Conservation (phyloP, 2,329 filamentous ascomycete genomes). For the Rhynchosporium agropyri region DNA sequence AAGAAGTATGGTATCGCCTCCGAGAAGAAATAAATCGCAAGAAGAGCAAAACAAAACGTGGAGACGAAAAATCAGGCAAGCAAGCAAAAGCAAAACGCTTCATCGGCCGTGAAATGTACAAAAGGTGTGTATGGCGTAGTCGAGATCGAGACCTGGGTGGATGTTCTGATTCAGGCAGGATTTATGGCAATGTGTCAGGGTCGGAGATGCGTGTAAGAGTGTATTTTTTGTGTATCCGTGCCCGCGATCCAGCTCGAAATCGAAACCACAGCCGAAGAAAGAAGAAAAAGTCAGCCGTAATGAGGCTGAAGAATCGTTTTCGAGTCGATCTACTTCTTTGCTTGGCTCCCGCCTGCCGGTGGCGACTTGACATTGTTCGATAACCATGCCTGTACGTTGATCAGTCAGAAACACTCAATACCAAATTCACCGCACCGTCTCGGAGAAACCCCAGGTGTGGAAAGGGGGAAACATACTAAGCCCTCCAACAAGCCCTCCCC, state of each 20-base stretch:
- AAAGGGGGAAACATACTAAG: constrained; percentile 52
- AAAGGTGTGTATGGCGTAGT: neutral
- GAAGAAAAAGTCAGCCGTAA: constrained; percentile 14
- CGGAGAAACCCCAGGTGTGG: too few relatives aligned
- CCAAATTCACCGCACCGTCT: too few relatives aligned
- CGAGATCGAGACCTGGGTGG: neutral
- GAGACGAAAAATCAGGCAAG: neutral
- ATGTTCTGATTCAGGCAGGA: neutral
- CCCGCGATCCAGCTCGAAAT: constrained; percentile 10
- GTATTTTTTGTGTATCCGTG: constrained; percentile 7
- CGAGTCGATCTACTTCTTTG: constrained; percentile 33
- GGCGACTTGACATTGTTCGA: constrained; percentile 80
- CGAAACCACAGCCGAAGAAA: neutral
- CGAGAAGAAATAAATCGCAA: constrained; percentile 4
- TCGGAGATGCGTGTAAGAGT: neutral
- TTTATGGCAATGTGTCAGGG: neutral
- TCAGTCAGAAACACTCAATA: too few relatives aligned
- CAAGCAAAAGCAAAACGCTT: constrained; percentile 23
- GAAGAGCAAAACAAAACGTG: constrained; percentile 8
- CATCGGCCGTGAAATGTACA: constrained; percentile 18
- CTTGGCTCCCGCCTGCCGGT: constrained; percentile 38
- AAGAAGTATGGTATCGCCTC: constrained; percentile 39
- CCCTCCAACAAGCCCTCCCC: constrained; percentile 82
- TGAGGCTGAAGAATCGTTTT: neutral
- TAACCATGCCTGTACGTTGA: constrained; percentile 62